Base-by-base conservation (phyloP, 2,329 filamentous ascomycete genomes). In the Aspergillus neotritici region DNA sequence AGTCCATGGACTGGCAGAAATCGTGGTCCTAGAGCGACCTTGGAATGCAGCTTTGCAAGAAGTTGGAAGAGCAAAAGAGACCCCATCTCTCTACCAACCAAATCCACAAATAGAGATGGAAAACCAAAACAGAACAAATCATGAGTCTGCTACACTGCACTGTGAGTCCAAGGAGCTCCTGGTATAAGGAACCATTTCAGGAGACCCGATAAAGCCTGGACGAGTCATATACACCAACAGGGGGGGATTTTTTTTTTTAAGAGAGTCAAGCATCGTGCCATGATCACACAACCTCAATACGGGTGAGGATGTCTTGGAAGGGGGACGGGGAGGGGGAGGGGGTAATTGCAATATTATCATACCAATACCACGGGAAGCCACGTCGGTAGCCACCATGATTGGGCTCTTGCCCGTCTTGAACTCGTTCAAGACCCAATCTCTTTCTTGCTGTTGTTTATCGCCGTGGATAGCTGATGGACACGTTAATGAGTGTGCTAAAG, bases 341-440 rank as follows among this genome's bases (percentile, higher is more conserved):
- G 63, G 57, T 70, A 69, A 65, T 73, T 71, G 69, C 73, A 74
- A 50, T 73, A 78, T 75, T 81, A 86, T 91, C 89, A 94, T 94
- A 96, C 93, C 93, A 75, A 98, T 96, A 88, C 93, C 93, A 90
- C 93, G 93, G 67, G 93, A 97, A 75, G 93, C 93, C 74, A 98
- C 93, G 67, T 97, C 93, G 56, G 93, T 98, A 75, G 93, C 93
- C 76, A 98, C 93, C 90, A 98, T 95, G 82, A 98, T 94, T 67
- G 93, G 93, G 76, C 89, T 95, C 79, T 97, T 96, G 74, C 89
- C 90, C 55, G 87, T 87, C 83, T 97, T 98, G 83, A 98, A 98
- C 72, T 97, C 91, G 71, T 97, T 94, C 67, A 98, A 79, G 62
- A 97, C 93, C 89, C 93, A 97, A 71, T 97, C 93, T 76, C 93